Base-by-base conservation (phyloP, 2,329 filamentous ascomycete species). In the Fusarium redolens region DNA sequence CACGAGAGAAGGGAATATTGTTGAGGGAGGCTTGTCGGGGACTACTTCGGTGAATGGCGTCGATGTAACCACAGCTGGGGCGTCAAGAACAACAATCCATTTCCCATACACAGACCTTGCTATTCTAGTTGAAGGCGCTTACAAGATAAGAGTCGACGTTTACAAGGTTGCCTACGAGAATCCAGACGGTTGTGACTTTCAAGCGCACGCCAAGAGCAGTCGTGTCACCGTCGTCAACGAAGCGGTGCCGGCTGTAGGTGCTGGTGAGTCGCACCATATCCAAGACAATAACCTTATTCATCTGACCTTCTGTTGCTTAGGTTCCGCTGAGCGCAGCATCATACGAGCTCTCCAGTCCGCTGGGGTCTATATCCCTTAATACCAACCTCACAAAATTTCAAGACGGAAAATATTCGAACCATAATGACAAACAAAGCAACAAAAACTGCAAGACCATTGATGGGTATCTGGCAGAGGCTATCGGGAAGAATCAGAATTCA, bases 101-200 rank as follows among this genome's bases (percentile, higher is more conserved):
- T 82, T 79, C 51, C 61, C 73, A 8, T 81, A 80, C 38, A 12
- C 66, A 5, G 64, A 79, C 31, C 70, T 81, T 30, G 60, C 64
- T 5, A 74, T 81, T n/a, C 25, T 43, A 1, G 33, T 43, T 8
- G 58, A 65, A 4, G 80, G 80, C 1, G 54, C 44, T 9, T 82
- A 76, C 50, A 72, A 48, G 5, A 69, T 82, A 43, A 76, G 76
- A 20, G 45, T 82, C 10, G 79, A 81, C 37, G 40, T 79, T 3
- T 81, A 80, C 61, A 71, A 73, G 41, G 72, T 74, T 31, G 51
- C 60, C 25, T 59, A 66, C 20, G 47, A 69, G 4, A 25, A 74
- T 18, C 35, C 62, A 6, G 50, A 58, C 11, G 63, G 72, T 10
- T 74, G 57, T 18, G 66, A 41, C 0, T 59, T 75, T 28, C 57